Evolutionary conservation across 371 early-diverging fungal species (phyloP).

Genomic region (Choanephora cucurbitarum): DNA sequence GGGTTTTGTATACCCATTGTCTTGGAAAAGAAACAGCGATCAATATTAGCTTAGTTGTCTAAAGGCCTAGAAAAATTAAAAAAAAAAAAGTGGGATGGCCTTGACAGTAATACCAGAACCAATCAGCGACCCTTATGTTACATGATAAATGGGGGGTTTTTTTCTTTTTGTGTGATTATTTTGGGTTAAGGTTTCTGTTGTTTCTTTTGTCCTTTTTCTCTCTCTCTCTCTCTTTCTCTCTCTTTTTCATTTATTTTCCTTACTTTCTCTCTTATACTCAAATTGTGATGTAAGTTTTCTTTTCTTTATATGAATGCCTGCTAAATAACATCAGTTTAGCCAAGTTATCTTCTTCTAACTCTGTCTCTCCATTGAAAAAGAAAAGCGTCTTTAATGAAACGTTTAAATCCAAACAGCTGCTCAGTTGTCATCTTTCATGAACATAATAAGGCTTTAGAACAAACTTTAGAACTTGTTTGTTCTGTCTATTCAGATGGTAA

Average conservation of each 20-base stretch:
- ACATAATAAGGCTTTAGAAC: neutral
- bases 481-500: slow-evolving; percentile 19
- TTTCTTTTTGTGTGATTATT: neutral
- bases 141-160: neutral
- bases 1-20: too few species aligned
- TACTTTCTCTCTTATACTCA: too few species aligned
- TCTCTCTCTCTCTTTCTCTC: slow-evolving; percentile 1
- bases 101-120: neutral
- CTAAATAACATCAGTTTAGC: too few species aligned
- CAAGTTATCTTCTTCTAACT: slow-evolving; percentile 1
- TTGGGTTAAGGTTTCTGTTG: neutral
- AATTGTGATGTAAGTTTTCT: too few species aligned
- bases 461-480: slow-evolving; percentile 12
- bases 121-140: neutral
- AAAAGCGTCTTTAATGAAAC: slow-evolving; percentile 12
- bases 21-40: too few species aligned
- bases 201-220: slow-evolving; percentile 6
- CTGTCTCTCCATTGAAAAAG: slow-evolving; percentile 1
- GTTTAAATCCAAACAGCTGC: slow-evolving; percentile 19
- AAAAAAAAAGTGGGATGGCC: neutral
- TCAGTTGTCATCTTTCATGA: slow-evolving; percentile 26
- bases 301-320: too few species aligned
- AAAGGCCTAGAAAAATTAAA: too few species aligned
- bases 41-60: too few species aligned
- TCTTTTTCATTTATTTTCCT: slow-evolving; percentile 11